Base-by-base conservation (phyloP, 2,329 filamentous ascomycete genomes). In the Xenoacremonium recifei region DNA sequence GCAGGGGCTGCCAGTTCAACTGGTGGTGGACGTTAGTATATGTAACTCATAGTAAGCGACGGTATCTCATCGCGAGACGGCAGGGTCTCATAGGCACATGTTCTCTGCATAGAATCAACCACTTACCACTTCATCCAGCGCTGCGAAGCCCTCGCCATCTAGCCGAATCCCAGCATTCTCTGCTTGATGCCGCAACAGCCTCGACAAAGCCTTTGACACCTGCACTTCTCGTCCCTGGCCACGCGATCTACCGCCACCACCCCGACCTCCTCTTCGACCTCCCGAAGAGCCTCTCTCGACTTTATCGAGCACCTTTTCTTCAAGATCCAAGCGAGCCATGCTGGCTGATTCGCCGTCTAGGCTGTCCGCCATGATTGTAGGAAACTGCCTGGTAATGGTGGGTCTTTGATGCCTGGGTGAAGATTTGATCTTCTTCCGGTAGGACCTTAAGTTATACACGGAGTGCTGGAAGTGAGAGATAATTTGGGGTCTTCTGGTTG, bases 101-200 rank as follows among this genome's bases (percentile, higher is more conserved):
- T n/a, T 18, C 18, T 5, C 15, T 16, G 11, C 4, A 35, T 12
- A 11, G 21, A 17, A 5, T 17, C 13, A 12, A 39, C 38, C 16
- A 75, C 79, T 73, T 58, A 82, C 79, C 60, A 84, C 81, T 43
- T 67, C 63, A 50, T 80, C 74, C 42, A 84, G 60, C 33, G 70
- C 66, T 31, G 79, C 81, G 58, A 70, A 85, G 0, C 82, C 82
- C 56, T 81, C 79, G 2, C 54, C 63, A 55, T 85, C 80, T 6
- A 84, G 70, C 53, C 62, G 53, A 35, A 85, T 70, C 4, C 80
- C 79, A 16, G 75, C 80, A 29, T 72, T 75, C 37, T 65, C 64
- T 7, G 78, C 79, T 64, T 80, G 77, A 49, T 82, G 79, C 21
- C 79, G 62, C 45, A 82, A 59, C 35, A 82, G 63, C 49, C 60